Percentiles rank a stretch among this genome's conserved stretches.
Conservation (phyloP, 768 basidiomycete species). For the Tricholoma matsutake region DNA sequence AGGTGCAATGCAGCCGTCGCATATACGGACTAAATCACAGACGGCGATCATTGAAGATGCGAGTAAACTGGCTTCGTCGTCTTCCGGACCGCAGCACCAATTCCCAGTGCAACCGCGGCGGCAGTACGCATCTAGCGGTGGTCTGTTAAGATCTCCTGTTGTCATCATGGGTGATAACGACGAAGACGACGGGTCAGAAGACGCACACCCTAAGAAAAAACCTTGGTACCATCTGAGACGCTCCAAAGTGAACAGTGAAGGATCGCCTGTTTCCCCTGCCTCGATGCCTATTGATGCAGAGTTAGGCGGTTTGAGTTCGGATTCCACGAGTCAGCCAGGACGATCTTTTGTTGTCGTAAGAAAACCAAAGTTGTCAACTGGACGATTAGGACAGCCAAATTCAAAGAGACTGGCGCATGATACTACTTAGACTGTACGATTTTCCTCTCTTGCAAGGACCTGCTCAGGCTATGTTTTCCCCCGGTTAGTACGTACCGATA, state of each 20-base stretch:
- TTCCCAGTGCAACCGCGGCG: constrained; percentile 14
- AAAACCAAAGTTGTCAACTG: constrained; percentile 45
- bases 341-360: constrained; percentile 71
- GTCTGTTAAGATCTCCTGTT: constrained; percentile 19
- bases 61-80: constrained; percentile 21
- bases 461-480: neutral
- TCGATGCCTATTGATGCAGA: constrained; percentile 32
- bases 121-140: constrained; percentile 20
- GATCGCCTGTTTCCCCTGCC: constrained; percentile 27
- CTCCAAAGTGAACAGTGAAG: constrained; percentile 57
- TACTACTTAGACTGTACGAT: constrained; percentile 13
- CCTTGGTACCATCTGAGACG: constrained; percentile 68
- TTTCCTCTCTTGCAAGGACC: constrained; percentile 5
- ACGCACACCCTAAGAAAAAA: constrained; percentile 53
- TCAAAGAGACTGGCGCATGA: constrained; percentile 11
- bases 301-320: constrained; percentile 29
- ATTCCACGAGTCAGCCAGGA: constrained; percentile 34
- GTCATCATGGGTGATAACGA: constrained; percentile 31
- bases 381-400: constrained; percentile 17
- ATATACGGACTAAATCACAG: constrained; percentile 76
- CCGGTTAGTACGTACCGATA: neutral
- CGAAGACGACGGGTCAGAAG: constrained; percentile 35
- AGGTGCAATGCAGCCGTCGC: constrained; percentile 65
- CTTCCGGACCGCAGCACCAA: constrained; percentile 8
- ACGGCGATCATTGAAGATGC: constrained; percentile 79